Evolutionary conservation across 148 eudicot genomes (phyloP).

Genomic region (Amaranthus palmeri): DNA sequence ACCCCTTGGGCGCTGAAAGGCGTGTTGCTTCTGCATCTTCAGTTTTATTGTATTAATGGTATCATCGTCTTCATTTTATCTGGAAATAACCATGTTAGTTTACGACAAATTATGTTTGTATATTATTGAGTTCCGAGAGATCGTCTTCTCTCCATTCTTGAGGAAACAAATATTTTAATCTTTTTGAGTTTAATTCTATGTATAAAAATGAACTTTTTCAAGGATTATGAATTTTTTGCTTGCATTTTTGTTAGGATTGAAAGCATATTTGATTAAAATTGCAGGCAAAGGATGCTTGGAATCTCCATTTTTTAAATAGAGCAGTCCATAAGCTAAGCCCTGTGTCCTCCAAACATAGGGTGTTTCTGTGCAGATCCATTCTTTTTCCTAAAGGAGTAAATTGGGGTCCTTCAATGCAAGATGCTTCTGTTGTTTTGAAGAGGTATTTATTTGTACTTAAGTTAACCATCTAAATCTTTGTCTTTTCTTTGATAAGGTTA

Average conservation of each 20-base stretch:
- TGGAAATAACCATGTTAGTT: too few relatives aligned
- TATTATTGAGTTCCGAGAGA: neutral
- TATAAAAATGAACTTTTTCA: neutral
- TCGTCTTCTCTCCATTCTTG: neutral
- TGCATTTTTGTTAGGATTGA: neutral
- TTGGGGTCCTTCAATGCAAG: constrained; percentile 38
- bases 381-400: constrained; percentile 44
- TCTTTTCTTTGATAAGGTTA: neutral
- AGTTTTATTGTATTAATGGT: too few relatives aligned
- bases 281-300: constrained; percentile 54
- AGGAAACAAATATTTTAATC: neutral
- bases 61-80: too few relatives aligned
- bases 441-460: constrained; percentile 31
- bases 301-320: constrained; percentile 30
- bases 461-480: neutral
- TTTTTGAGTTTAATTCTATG: neutral
- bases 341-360: constrained; percentile 30
- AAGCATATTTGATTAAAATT: constrained; percentile 21
- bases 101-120: too few relatives aligned
- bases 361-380: constrained; percentile 44
- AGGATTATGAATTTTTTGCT: neutral
- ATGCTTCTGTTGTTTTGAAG: constrained; percentile 37
- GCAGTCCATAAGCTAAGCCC: constrained; percentile 16
- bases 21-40: too few relatives aligned
- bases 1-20: too few relatives aligned